phyloP scores from a whole-genome alignment of 306 rosid species.

The Acacia melanoxylon region DNA sequence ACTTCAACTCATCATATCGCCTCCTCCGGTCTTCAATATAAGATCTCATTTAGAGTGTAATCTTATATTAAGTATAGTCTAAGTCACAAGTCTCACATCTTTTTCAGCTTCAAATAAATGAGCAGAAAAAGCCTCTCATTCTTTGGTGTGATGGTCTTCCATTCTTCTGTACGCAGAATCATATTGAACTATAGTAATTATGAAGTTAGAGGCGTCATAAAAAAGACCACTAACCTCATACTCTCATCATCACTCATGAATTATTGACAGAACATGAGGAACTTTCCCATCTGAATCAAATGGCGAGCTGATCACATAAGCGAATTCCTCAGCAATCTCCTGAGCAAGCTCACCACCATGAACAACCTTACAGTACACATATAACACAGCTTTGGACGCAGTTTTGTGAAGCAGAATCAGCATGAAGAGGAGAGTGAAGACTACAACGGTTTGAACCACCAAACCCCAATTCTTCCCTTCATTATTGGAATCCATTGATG shows the following conservation, averaged over 20 bases:
- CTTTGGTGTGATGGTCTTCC: neutral
- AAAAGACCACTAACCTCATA: slow-evolving; percentile 28
- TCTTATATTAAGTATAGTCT: neutral
- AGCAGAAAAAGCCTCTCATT: neutral
- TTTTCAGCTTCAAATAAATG: neutral
- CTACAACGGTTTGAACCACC: slow-evolving; percentile 47
- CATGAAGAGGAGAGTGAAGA: slow-evolving; percentile 40
- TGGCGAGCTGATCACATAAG: slow-evolving; percentile 41
- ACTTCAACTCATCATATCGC: too few relatives aligned
- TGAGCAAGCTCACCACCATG: slow-evolving; percentile 46
- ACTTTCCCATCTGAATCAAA: slow-evolving; percentile 45
- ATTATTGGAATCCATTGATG: slow-evolving; percentile 23
- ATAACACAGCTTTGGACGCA: slow-evolving; percentile 49
- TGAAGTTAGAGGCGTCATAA: neutral
- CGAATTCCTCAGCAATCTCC: slow-evolving; percentile 54
- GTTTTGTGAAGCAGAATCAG: slow-evolving; percentile 45
- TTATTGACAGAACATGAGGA: slow-evolving; percentile 54
- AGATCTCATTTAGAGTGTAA: too few relatives aligned
- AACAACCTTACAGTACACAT: slow-evolving; percentile 45
- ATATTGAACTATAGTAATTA: neutral
- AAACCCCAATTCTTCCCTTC: slow-evolving; percentile 54
- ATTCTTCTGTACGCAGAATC: neutral
- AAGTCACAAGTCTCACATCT: neutral
- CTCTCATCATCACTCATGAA: neutral
- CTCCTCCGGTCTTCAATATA: too few relatives aligned